Base-by-base conservation (phyloP, 225 moss, liverwort and hornwort genomes). In the Sphagnum tenellum region DNA sequence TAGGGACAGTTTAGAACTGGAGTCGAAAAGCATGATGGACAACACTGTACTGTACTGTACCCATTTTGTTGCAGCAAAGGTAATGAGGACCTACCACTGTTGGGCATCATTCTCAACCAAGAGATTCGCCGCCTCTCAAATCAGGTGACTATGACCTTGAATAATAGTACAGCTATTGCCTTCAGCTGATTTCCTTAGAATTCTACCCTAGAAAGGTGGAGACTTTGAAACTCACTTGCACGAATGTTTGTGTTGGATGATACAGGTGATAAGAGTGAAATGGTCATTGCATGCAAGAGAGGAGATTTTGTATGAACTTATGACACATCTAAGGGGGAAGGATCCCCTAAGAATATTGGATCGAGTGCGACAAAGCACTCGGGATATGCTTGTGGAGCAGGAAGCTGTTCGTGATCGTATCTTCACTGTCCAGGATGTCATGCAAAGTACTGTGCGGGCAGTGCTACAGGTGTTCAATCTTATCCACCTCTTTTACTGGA, bases 261-360 rank as follows among this genome's bases (percentile, higher is more conserved):
- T 12, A 46, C 73, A 91, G 89, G 92, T 96, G 44, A 96, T 96
- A 55, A 81, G 92, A 70, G 93, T 96, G 61, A 96, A 96, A 71
- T 96, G 96, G 96, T 81, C 89, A 2, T 64, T 96, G 67, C 92
- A 96, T 72, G 96, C 96, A 49, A 82, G 96, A 12, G 89, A 96
- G 54, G 96, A 96, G 71, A 96, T 96, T 60, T 62, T 96, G 14
- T 78, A 92, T 50, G 92, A 96, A 76, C 82, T 96, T 11, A 69
- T 70, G 71, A 85, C 79, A 2, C 92, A 96, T 50, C 70, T 96
- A 60, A 85, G 83, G 69, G 82, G 70, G 12, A 81, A 72, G 49
- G 72, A 69, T 12, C 76, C 92, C 0, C 66, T 67, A 47, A 46
- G 8, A 2, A 70, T 85, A 10, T 74, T 96, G 3, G 72, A 78